These are phyloP conservation scores for Corymbia calophylla DNA, from an alignment of 441 rosid genomes.

Conservation along the genomic window DNA sequence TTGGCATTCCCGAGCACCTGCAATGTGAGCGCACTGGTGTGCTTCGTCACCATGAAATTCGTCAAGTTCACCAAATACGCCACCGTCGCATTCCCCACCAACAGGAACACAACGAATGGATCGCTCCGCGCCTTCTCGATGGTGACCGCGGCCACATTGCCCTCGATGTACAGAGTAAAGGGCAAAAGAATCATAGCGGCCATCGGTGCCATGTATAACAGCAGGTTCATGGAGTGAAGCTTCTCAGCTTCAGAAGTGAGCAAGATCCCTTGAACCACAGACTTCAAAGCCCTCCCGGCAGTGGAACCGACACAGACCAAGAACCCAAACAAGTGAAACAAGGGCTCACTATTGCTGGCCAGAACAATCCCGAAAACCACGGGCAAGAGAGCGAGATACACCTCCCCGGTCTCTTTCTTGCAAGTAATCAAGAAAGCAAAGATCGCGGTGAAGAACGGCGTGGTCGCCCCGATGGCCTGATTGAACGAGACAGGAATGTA, in stretches of 20 bases:
- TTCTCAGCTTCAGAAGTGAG: constrained; percentile 87
- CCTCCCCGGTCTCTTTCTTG: constrained; percentile 78
- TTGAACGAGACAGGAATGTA: constrained; percentile 93
- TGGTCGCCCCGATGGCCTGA: constrained; percentile 92
- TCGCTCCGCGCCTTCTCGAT: constrained; percentile 73
- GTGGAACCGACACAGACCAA: constrained; percentile 87
- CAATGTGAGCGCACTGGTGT: constrained; percentile 92
- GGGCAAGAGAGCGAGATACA: constrained; percentile 75
- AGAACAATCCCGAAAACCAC: constrained; percentile 89
- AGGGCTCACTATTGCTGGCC: constrained; percentile 87
- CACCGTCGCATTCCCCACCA: constrained; percentile 87
- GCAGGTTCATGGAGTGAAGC: constrained; percentile 89
- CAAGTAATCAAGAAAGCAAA: constrained; percentile 83
- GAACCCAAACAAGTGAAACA: constrained; percentile 87
- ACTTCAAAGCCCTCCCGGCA: constrained; percentile 92
- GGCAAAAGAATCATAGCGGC: constrained; percentile 84
- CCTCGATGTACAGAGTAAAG: constrained; percentile 87
- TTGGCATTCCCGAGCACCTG: constrained; percentile 96
- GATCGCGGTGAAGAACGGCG: constrained; percentile 93
- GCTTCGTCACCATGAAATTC: constrained; percentile 93
- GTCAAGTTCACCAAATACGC: constrained; percentile 94
- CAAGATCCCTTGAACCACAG: constrained; percentile 87
- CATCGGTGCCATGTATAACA: constrained; percentile 94
- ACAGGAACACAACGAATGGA: constrained; percentile 57
- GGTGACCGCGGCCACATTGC: constrained; percentile 68